Base-by-base conservation (phyloP, 345 rosid genomes). In the Leavenworthia alabamica region DNA sequence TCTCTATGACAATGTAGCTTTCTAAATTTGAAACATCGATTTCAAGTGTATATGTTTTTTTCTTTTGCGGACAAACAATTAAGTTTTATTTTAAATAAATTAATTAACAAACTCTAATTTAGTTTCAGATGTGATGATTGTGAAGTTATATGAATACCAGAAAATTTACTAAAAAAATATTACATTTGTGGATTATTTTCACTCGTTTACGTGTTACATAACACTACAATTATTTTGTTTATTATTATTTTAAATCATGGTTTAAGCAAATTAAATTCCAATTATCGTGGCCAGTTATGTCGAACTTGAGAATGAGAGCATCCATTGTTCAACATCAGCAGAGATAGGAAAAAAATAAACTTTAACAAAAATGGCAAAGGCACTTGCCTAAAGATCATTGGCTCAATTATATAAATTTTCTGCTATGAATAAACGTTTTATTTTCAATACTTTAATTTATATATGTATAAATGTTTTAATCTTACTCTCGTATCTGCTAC, bases 11-110 rank as follows among this genome's bases (percentile, higher is more conserved):
- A 23, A 51, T 22, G 47, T 68, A 50, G 46, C 60, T 59, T 50
- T 59, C 53, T 42, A 29, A 29, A 3, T 41, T 48, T 49, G 14
- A 67, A 48, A 47, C 35, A 67, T 67, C 55, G 19, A 49, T 31
- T 59, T 32, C 43, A 57, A 48, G 1, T 51, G 27, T 45, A 26
- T 36, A 8, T 63, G 40, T 47, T 46, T 19, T 19, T 3, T n/a
- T 24, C n/a, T 41, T 41, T 52, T 33, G 3, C 4, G 20, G 27
- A 12, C n/a, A 35, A 35, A 48, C 22, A 45, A 32, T 7, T 8
- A 43, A 64, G 15, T 36, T 36, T 36, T 10, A 5, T 33, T 12
- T 11, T 35, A 11, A 11, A 35, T 35, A 4, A 37, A 2, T 5
- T 12, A n/a, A 45, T 8, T 2, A 43, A n/a, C 8, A 59, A 43